These are phyloP conservation scores for Nevesoporus exiguus DNA, from an alignment of 768 basidiomycete species.

Conservation along the genomic window DNA sequence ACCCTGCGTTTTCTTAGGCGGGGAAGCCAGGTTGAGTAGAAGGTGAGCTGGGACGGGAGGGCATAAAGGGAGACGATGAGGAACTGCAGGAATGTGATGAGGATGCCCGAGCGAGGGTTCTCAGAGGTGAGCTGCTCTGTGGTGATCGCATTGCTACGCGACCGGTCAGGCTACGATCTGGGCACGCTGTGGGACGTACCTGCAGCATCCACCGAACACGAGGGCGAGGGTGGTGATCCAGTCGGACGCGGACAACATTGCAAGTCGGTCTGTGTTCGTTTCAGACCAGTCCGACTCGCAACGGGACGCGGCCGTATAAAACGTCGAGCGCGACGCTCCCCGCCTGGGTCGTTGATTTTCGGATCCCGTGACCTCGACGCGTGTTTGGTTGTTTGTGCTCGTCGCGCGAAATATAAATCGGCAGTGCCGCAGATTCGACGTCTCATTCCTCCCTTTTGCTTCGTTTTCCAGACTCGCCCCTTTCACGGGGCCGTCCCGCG, in stretches of 20 bases:
- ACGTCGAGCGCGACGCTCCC: too few species aligned
- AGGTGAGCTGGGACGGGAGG: conserved; percentile 57
- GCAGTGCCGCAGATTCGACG: background rate
- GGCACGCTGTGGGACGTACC: conserved; percentile 33
- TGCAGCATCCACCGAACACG: conserved; percentile 91
- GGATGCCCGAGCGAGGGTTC: conserved; percentile 68
- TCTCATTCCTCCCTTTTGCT: conserved; percentile 3
- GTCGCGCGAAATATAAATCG: conserved; percentile 8
- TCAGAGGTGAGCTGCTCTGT: conserved; percentile 68
- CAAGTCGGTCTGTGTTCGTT: background rate
- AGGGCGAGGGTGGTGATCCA: conserved; percentile 69
- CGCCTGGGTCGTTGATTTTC: conserved; percentile 14
- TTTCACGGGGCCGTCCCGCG: conserved; percentile 3
- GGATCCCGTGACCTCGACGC: conserved; percentile 30
- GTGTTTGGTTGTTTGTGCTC: conserved; percentile 19
- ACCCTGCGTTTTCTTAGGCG: conserved; percentile 61
- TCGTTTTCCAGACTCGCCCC: conserved; percentile 14
- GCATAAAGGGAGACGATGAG: conserved; percentile 70
- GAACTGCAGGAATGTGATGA: conserved; percentile 89
- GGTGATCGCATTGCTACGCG: conserved; percentile 70
- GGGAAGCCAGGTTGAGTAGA: conserved; percentile 30
- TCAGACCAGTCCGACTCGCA: background rate
- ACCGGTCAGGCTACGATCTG: background rate
- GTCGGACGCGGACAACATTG: conserved; percentile 22
- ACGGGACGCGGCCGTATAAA: background rate